phyloP scores from a whole-genome alignment of 768 basidiomycete species.

The Mycena belliarum region DNA sequence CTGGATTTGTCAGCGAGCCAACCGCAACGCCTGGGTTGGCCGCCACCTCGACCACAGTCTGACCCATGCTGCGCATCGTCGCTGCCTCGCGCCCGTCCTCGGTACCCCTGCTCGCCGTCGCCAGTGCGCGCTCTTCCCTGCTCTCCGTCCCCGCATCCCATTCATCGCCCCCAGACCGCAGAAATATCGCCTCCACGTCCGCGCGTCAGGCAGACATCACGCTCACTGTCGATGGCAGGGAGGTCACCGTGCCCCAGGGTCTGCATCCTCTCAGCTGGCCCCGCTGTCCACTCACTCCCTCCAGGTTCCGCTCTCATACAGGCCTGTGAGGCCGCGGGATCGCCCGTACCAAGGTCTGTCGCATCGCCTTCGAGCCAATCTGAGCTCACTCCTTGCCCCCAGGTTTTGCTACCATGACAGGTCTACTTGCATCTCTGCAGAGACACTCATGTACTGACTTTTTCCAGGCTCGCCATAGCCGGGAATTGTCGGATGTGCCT shows the following conservation, averaged over 20 bases:
- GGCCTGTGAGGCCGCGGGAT: slow-evolving; percentile 89
- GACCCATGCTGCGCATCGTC: slow-evolving; percentile 71
- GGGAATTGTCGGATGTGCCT: slow-evolving; percentile 99
- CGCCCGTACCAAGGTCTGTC: slow-evolving; percentile 72
- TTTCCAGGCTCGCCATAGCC: slow-evolving; percentile 82
- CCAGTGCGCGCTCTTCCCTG: slow-evolving; percentile 6
- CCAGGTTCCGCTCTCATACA: slow-evolving; percentile 93
- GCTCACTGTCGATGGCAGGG: slow-evolving; percentile 93
- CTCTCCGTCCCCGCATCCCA: background rate
- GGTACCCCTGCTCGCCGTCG: slow-evolving; percentile 59
- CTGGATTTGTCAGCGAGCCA: too few species aligned
- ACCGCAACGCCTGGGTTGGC: background rate
- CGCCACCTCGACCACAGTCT: background rate
- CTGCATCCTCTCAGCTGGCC: slow-evolving; percentile 29
- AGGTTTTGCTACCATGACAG: slow-evolving; percentile 89
- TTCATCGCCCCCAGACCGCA: slow-evolving; percentile 43
- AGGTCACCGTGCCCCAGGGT: slow-evolving; percentile 97
- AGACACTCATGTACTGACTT: slow-evolving; percentile 1
- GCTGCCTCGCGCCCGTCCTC: slow-evolving; percentile 63
- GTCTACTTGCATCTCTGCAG: slow-evolving; percentile 35
- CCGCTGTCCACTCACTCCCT: slow-evolving; percentile 14
- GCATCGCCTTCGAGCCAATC: slow-evolving; percentile 2
- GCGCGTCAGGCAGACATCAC: slow-evolving; percentile 78
- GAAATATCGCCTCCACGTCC: slow-evolving; percentile 67
- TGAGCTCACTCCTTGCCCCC: slow-evolving; percentile 22